Percentiles rank a stretch among this genome's conserved stretches.
These are phyloP conservation scores for Psilocybe subaeruginosa DNA, from an alignment of 768 basidiomycete genomes.

Conservation along the genomic window DNA sequence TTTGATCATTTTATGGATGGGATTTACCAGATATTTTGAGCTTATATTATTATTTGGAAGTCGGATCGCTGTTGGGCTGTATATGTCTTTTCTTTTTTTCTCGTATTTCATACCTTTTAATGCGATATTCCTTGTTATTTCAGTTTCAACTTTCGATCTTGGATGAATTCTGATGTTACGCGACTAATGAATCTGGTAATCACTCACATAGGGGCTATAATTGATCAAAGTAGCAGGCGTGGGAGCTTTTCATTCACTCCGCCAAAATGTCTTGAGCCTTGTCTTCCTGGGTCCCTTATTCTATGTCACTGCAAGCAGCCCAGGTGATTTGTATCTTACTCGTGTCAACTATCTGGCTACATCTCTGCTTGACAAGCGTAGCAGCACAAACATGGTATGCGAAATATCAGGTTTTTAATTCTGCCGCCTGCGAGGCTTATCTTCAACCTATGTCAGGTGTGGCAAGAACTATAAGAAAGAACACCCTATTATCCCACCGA, in stretches of 20 bases:
- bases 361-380: background rate
- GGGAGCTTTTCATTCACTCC: background rate
- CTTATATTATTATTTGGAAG: background rate
- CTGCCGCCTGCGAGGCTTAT: background rate
- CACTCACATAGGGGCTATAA: no score
- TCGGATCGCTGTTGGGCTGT: background rate
- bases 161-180: no score
- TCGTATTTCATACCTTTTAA: background rate
- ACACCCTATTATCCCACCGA: conserved; percentile 1
- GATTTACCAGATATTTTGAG: background rate
- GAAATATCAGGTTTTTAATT: background rate
- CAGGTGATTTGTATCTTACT: background rate
- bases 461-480: conserved; percentile 13
- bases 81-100: background rate
- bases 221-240: no score
- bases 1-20: background rate
- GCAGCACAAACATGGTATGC: conserved; percentile 3
- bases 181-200: no score
- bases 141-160: no score
- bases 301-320: background rate
- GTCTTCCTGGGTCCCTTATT: background rate
- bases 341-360: background rate
- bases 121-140: background rate
- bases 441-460: conserved; percentile 8
- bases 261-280: no score